Evolutionary conservation across 306 rosid species (phyloP), one percentile per base, ranked within the genome.

Genomic region (Acacia confusa): DNA sequence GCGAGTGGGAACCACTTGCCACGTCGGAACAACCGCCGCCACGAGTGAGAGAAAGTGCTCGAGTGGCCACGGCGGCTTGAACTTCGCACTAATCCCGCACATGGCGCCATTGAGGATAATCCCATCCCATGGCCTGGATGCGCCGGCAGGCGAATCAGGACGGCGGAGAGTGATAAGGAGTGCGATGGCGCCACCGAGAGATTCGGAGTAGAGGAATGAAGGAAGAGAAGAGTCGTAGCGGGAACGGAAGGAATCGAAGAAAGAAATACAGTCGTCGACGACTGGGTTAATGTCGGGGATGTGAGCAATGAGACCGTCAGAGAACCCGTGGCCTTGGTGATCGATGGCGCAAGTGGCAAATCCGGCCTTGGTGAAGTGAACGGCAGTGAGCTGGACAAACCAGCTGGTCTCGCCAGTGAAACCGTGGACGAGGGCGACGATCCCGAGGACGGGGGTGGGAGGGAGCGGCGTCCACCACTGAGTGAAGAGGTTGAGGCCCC

Each of bases 51-150:
- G 92, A 7, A 95, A 84, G 82, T 93, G 97, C 81, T 93, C 99
- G 17, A 95, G 78, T 8, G 99, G 98, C 99, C 99, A 95, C 38
- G 97, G 98, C 17, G 99, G 99, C 76, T 93, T 95, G 94, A 95
- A 86, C 87, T 93, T 93, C 40, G 86, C 86, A 84, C 99, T 95
- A 82, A 95, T 87, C 2, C 98, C 99, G 83, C 98, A 93, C 99
- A 95, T 92, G 20, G 99, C 97, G 16, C 99, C 99, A 84, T 93
- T 95, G 75, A 95, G 94, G 44, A 95, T 75, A 15, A 89, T 41
- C 3, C 99, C 98, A 75, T 86, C 83, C 96, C 96, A 95, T 4
- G 84, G 82, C 53, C 53, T 63, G 58, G 76, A 25, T 19, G 45
- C 6, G 20, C 6, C 9, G 11, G 34, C 34, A 17, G 20, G 64